phyloP scores from a whole-genome alignment of 257 asterid species.

The Perilla frutescens region DNA sequence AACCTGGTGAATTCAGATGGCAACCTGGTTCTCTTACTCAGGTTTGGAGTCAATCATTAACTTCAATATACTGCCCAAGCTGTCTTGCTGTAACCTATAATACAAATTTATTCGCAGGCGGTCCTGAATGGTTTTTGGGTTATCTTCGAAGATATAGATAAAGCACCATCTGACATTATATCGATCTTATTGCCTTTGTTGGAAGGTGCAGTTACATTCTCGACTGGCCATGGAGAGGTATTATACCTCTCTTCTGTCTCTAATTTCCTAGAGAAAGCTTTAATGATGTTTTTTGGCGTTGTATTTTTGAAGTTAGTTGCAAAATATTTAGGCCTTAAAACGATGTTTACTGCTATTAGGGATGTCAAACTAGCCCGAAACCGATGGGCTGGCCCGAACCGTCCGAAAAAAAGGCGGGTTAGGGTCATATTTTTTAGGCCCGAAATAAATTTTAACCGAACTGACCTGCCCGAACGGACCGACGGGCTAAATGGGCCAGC shows the following conservation, averaged over 20 bases:
- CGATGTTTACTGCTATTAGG: neutral
- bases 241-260: constrained; percentile 13
- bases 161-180: constrained; percentile 86
- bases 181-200: constrained; percentile 82
- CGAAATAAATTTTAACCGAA: no score
- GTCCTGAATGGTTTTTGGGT: constrained; percentile 91
- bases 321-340: neutral
- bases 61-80: constrained; percentile 28
- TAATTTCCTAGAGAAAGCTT: constrained; percentile 25
- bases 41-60: constrained; percentile 50
- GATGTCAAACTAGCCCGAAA: no score
- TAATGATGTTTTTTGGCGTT: neutral
- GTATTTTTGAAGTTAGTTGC: constrained; percentile 14
- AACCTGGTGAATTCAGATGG: constrained; percentile 99
- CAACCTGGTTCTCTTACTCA: constrained; percentile 98
- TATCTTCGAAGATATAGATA: constrained; percentile 89
- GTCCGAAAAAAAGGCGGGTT: no score
- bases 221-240: constrained; percentile 97
- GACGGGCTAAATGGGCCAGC: no score
- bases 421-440: no score
- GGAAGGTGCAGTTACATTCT: constrained; percentile 75
- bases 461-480: no score
- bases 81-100: constrained; percentile 32
- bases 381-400: no score
- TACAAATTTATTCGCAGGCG: constrained; percentile 59